Conservation (phyloP, 75 land plant species). For the Pinus taeda region DNA sequence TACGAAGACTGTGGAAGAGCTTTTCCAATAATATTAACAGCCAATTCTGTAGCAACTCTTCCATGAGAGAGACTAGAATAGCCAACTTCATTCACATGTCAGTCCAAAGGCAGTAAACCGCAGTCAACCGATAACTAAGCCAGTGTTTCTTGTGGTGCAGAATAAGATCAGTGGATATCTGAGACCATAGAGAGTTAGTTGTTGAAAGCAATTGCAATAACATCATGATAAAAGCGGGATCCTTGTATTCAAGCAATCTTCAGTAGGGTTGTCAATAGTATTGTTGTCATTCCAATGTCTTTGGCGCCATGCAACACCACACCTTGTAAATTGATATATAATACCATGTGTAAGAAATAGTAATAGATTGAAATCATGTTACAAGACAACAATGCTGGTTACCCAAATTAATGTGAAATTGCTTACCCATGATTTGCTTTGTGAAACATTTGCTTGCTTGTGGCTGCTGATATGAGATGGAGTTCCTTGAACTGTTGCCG, state of each 20-base stretch:
- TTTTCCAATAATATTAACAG: not conserved
- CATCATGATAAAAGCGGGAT: not conserved
- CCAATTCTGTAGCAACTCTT: not conserved
- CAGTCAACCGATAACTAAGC: not conserved
- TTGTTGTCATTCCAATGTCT: not conserved
- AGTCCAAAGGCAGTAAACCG: not conserved
- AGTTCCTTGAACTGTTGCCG: not conserved
- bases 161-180: not conserved
- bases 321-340: constrained; percentile 1
- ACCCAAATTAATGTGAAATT: not conserved
- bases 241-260: not conserved
- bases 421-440: not conserved
- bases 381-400: not conserved
- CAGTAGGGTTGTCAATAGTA: not conserved
- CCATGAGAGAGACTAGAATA: not conserved
- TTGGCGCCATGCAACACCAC: constrained; percentile 10
- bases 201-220: not conserved
- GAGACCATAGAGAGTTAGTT: not conserved
- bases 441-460: constrained; percentile 5
- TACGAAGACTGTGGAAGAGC: not conserved
- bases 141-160: not conserved
- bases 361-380: not conserved
- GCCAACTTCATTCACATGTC: not conserved
- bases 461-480: constrained; percentile 7
- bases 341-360: not conserved